phyloP scores from a whole-genome alignment of 305 asterid species.

The Caryopteris hybrid region DNA sequence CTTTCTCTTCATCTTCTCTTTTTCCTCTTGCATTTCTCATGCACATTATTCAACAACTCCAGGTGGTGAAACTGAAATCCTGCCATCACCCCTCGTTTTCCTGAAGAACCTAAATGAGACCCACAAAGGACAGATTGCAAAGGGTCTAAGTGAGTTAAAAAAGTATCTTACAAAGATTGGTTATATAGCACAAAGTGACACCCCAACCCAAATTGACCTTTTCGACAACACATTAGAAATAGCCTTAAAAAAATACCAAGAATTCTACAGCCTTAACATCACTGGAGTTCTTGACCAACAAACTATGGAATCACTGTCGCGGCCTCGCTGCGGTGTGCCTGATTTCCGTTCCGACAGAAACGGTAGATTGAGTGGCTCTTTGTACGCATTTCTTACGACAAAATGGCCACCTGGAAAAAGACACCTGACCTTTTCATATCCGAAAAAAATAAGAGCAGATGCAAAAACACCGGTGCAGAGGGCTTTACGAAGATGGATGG shows the following conservation, averaged over 20 bases:
- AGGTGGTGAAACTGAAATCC: too few species aligned
- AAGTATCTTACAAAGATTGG: neutral
- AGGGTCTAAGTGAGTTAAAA: neutral
- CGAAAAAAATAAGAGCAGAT: neutral
- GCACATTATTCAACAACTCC: neutral
- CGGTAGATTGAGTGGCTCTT: too few species aligned
- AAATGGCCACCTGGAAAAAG: neutral
- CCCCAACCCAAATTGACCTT: neutral
- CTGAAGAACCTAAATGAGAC: neutral
- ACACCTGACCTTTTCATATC: neutral
- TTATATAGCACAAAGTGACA: neutral
- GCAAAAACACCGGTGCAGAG: neutral
- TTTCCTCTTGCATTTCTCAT: neutral
- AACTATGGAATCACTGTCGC: neutral
- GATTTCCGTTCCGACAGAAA: neutral
- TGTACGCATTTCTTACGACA: neutral
- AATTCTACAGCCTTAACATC: neutral
- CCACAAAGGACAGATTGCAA: neutral
- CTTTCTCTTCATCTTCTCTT: neutral
- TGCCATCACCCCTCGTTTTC: neutral
- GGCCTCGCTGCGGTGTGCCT: neutral
- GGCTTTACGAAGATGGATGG: neutral
- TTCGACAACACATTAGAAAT: neutral
- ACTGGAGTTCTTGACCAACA: neutral
- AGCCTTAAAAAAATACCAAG: conserved; percentile 2